A percentile compares a stretch with the other conserved stretches of the same genome.
phyloP scores from a whole-genome alignment of 179 eudicot genomes.

The Vitellaria paradoxa region DNA sequence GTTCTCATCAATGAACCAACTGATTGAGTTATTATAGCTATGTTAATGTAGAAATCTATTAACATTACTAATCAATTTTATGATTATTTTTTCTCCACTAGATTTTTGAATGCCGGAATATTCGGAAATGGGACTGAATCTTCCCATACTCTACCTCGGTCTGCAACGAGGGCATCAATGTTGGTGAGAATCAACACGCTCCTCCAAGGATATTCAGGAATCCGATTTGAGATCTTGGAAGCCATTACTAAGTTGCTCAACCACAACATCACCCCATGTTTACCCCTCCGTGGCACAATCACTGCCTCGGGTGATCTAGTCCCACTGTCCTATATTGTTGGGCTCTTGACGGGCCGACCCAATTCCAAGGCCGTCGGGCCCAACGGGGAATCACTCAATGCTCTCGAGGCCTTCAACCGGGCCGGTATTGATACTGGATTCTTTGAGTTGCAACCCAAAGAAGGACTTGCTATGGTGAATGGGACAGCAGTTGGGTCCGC shows the following conservation, averaged over 20 bases:
- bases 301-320: constrained; percentile 54
- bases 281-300: constrained; percentile 52
- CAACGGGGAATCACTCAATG: constrained; percentile 20
- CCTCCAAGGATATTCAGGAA: constrained; percentile 70
- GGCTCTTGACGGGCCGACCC: constrained; percentile 35
- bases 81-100: constrained; percentile 7
- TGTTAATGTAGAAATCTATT: too few species aligned
- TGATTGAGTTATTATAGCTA: too few species aligned
- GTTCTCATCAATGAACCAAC: too few species aligned
- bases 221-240: constrained; percentile 55
- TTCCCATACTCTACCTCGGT: constrained; percentile 40
- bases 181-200: constrained; percentile 63
- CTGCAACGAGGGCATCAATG: constrained; percentile 61
- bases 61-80: too few species aligned
- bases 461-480: constrained; percentile 38
- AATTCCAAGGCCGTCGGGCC: constrained; percentile 32
- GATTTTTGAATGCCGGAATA: constrained; percentile 62
- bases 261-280: constrained; percentile 55
- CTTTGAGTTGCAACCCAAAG: constrained; percentile 37
- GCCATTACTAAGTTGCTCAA: constrained; percentile 47
- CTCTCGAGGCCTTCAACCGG: constrained; percentile 25
- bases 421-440: constrained; percentile 27
- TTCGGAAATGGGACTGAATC: constrained; percentile 43
- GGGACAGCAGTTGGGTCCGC: constrained; percentile 32
- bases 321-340: constrained; percentile 41